Evolutionary conservation across 352 stramenopile genomes (phyloP).

Genomic region (Lagenidium giganteum): DNA sequence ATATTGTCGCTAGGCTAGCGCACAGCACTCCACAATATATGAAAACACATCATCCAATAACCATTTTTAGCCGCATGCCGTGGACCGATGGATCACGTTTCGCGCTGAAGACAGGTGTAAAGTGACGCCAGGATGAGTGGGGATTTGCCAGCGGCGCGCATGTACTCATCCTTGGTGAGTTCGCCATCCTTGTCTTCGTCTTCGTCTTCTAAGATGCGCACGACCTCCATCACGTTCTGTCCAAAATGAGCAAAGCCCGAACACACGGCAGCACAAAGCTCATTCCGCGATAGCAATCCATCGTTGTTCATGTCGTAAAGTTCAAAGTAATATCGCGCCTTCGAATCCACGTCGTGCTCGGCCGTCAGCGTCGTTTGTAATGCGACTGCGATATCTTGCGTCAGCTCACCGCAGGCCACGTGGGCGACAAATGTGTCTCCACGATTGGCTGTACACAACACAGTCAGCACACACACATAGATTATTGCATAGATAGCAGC

Average conservation of each 20-base stretch:
- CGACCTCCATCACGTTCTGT: conserved; percentile 24
- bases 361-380: conserved; percentile 15
- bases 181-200: conserved; percentile 24
- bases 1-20: too few species aligned
- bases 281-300: conserved; percentile 13
- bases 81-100: too few species aligned
- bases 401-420: conserved; percentile 16
- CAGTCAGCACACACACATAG: too few species aligned
- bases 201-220: conserved; percentile 23
- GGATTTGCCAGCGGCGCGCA: conserved; percentile 19
- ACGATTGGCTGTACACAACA: too few species aligned
- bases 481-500: too few species aligned
- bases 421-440: conserved; percentile 12
- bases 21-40: too few species aligned
- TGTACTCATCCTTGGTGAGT: conserved; percentile 25
- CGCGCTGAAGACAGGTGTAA: conserved; percentile 21
- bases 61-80: too few species aligned
- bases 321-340: conserved; percentile 27
- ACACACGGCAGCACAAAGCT: conserved; percentile 21
- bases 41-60: too few species aligned
- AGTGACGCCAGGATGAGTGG: conserved; percentile 25
- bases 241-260: conserved; percentile 24
- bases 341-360: conserved; percentile 18
- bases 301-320: conserved; percentile 21
- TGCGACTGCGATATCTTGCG: conserved; percentile 20